Evolutionary conservation across 805 yeast species (phyloP), one percentile per base, ranked within the genome.

Genomic region (Candida glaebosa): DNA sequence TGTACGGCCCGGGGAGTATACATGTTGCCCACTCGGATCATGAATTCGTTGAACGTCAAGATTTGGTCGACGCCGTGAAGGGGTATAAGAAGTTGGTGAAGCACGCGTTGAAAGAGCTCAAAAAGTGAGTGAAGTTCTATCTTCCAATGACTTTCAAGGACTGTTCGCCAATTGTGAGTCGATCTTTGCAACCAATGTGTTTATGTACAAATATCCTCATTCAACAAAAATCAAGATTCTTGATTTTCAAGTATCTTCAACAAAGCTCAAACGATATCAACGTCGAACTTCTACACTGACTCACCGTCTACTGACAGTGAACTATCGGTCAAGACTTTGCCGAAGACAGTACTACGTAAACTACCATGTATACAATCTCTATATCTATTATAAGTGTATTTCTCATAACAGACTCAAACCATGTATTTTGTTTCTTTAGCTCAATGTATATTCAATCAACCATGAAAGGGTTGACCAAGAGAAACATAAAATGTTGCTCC

Each of bases 1-100:
- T 82, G 6, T 82, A 79, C 49, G 88, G 87, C 0, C 86, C 87
- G 3, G 88, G 88, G 2, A 61, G 80, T 2, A 80, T 81, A 37
- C 66, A 62, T 25, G 79, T 76, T 30, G 86, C 86, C 0, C 86
- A 81, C 50, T 71, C 78, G 5, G 80, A 71, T 42, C 56, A 76
- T 41, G 87, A 81, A 58, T 73, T 58, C 43, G 75, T 81, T 14
- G 66, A 70, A 2, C 61, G 73, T 31, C 52, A 52, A 3, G 81
- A 78, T 48, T 60, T 82, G 41, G 42, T 60, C 7, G 59, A 62
- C 16, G 78, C 83, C 6, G 76, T 82, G 15, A 71, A 57, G 1
- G 86, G 81, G 8, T 78, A 76, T 63, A 73, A 74, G 51, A 57
- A 53, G 31, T 53, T 80, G 46, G 63, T 75, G 10, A 33, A 47